Evolutionary conservation across 2,329 filamentous ascomycete genomes (phyloP).

Genomic region (Cercospora zeae-maydis): DNA sequence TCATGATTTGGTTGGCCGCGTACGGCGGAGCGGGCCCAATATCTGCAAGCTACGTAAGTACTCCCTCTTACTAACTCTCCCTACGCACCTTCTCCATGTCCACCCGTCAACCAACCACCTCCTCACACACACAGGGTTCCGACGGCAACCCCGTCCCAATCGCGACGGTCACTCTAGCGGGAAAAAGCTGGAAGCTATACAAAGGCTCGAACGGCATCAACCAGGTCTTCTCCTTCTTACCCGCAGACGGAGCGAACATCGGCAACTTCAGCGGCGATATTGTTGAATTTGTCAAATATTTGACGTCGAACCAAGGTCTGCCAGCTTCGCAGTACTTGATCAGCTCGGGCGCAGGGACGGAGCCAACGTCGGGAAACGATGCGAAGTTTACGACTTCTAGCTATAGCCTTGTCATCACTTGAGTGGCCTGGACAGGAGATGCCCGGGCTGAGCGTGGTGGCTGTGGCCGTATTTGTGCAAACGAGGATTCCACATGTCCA

Average conservation of each 20-base stretch:
- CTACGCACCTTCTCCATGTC: neutral
- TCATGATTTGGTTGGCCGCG: conserved; percentile 63
- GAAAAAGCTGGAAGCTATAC: conserved; percentile 56
- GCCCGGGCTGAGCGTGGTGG: too few relatives aligned
- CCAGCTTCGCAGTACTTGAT: conserved; percentile 50
- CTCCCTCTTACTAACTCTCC: neutral
- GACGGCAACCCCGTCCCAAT: conserved; percentile 37
- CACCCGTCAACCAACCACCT: neutral
- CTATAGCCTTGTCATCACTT: conserved; percentile 5
- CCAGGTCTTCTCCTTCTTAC: conserved; percentile 60
- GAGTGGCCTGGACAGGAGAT: neutral
- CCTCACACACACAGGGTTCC: neutral
- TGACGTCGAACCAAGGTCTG: conserved; percentile 49
- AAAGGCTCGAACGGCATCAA: conserved; percentile 55
- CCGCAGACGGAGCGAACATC: conserved; percentile 39
- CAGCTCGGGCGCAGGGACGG: conserved; percentile 28
- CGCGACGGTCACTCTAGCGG: conserved; percentile 53
- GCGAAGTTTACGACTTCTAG: conserved; percentile 12
- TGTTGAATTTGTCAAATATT: conserved; percentile 56
- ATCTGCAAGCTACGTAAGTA: conserved; percentile 49
- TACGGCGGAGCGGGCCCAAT: conserved; percentile 57
- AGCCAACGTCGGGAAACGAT: conserved; percentile 3
- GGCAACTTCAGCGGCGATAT: conserved; percentile 56
- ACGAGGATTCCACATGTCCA: too few relatives aligned
- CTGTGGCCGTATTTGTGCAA: too few relatives aligned